phyloP scores from a whole-genome alignment of 345 rosid genomes.

The Cardamine resedifolia region DNA sequence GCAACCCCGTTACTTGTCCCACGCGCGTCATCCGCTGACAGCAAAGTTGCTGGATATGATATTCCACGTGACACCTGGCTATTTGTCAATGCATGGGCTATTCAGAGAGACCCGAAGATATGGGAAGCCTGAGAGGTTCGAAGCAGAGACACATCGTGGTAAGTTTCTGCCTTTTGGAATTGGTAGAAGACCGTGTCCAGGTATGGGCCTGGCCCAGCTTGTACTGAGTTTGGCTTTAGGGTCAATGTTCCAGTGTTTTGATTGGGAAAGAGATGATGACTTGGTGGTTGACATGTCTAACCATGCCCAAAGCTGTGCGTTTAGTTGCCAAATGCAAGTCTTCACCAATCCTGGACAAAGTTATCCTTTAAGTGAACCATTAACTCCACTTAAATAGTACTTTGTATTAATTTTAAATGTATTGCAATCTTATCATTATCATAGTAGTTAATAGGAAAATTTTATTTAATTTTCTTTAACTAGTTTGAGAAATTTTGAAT shows the following conservation, averaged over 20 bases:
- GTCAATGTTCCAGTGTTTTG: constrained; percentile 41
- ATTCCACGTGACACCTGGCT: constrained; percentile 44
- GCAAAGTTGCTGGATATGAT: constrained; percentile 39
- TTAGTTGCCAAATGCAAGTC: constrained; percentile 34
- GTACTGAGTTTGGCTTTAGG: constrained; percentile 35
- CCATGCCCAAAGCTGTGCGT: constrained; percentile 37
- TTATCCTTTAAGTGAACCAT: background rate
- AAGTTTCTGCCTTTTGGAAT: constrained; percentile 17
- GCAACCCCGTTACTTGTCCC: constrained; percentile 42
- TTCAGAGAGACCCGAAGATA: constrained; percentile 39
- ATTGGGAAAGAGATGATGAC: constrained; percentile 32
- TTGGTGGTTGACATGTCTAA: constrained; percentile 39
- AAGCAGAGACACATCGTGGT: background rate
- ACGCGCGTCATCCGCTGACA: constrained; percentile 37
- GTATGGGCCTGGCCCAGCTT: constrained; percentile 31
- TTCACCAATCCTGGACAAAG: constrained; percentile 28
- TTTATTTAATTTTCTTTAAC: background rate
- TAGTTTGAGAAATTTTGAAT: background rate
- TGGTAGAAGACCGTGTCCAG: constrained; percentile 19
- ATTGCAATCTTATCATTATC: background rate
- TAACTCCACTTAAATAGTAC: background rate
- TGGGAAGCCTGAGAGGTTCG: constrained; percentile 53
- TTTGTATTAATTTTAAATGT: background rate
- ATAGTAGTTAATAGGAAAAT: background rate
- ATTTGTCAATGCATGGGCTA: constrained; percentile 49